phyloP scores from a whole-genome alignment of 257 asterid genomes.

The Verbena officinalis region DNA sequence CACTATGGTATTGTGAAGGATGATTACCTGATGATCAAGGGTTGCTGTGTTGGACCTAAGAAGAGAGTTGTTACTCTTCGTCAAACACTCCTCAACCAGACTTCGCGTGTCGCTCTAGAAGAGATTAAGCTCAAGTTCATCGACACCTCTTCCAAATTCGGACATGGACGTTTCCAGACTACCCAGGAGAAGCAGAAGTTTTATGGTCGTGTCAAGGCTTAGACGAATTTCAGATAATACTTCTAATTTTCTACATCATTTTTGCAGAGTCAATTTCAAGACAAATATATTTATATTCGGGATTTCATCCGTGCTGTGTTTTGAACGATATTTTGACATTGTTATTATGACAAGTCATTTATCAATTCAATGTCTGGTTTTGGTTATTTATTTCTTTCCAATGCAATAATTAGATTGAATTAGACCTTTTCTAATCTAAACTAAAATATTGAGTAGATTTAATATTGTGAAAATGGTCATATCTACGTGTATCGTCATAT shows the following conservation, averaged over 20 bases:
- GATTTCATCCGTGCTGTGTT: neutral
- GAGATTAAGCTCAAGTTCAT: conserved; percentile 60
- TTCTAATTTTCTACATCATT: conserved; percentile 16
- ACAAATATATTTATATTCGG: neutral
- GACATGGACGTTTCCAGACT: conserved; percentile 64
- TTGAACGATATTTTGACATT: neutral
- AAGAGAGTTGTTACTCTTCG: conserved; percentile 56
- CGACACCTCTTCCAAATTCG: conserved; percentile 57
- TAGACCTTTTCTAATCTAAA: too few species aligned
- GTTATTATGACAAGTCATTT: too few species aligned
- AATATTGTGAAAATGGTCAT: too few species aligned
- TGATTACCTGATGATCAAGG: conserved; percentile 54
- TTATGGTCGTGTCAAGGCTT: conserved; percentile 50
- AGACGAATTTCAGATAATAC: neutral
- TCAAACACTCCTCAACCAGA: conserved; percentile 52
- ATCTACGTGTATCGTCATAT: too few species aligned
- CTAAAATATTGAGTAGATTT: too few species aligned
- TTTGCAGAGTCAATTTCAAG: conserved; percentile 29
- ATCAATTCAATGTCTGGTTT: neutral
- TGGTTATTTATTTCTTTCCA: neutral
- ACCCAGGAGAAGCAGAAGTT: conserved; percentile 54
- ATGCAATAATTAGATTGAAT: too few species aligned
- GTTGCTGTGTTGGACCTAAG: conserved; percentile 60
- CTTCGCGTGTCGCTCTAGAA: conserved; percentile 53
- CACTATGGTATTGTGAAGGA: conserved; percentile 61